Percentiles rank a stretch among this genome's conserved stretches.
These are phyloP conservation scores for Zoysia pacifica DNA, from an alignment of 176 grass and related monocot genomes.

Conservation along the genomic window DNA sequence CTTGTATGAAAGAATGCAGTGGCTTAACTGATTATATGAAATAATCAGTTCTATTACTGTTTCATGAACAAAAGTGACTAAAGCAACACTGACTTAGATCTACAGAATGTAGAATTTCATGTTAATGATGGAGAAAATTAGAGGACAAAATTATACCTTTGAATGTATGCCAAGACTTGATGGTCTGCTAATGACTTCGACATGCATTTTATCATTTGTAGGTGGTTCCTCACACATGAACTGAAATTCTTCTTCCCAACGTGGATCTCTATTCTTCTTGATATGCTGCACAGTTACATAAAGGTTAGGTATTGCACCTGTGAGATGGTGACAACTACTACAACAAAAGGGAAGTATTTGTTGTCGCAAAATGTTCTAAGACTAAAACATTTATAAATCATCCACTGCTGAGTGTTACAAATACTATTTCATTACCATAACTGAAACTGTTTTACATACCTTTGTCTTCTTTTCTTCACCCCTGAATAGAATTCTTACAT, in stretches of 20 bases:
- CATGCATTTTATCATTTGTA: constrained; percentile 68
- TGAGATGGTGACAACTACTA: neutral
- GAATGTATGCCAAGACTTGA: constrained; percentile 77
- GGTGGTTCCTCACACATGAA: constrained; percentile 78
- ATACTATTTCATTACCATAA: neutral
- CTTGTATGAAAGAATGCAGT: too few relatives aligned
- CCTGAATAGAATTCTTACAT: constrained; percentile 63
- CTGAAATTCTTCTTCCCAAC: constrained; percentile 76
- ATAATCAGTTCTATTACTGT: neutral
- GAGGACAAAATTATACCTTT: constrained; percentile 53
- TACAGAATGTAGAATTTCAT: neutral
- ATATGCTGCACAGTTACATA: constrained; percentile 53
- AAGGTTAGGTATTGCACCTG: neutral
- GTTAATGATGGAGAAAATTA: neutral
- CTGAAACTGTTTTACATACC: constrained; percentile 44
- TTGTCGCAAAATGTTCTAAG: neutral
- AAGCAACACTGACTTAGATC: neutral
- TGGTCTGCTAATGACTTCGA: constrained; percentile 80
- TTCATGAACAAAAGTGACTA: neutral
- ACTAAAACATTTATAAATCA: neutral
- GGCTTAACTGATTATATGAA: neutral
- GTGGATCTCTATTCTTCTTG: constrained; percentile 83
- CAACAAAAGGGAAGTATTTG: neutral
- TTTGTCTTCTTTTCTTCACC: constrained; percentile 83
- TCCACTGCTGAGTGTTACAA: neutral